These are phyloP conservation scores for Porpolomopsis calyptriformis DNA, from an alignment of 768 basidiomycete species.

Conservation along the genomic window DNA sequence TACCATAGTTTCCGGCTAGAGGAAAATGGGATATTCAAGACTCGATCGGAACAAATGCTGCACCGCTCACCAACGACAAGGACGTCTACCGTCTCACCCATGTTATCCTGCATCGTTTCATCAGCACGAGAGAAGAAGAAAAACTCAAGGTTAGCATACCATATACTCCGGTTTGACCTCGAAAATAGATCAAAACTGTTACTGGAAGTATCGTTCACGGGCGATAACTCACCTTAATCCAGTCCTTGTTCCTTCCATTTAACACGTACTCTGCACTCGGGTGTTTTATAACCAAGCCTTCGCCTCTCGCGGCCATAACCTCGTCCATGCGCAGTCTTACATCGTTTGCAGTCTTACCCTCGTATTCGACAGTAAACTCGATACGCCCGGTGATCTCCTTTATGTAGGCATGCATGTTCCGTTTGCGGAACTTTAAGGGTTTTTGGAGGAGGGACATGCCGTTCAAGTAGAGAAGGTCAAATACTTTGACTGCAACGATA, in stretches of 20 bases:
- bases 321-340: conserved; percentile 72
- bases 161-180: conserved; percentile 83
- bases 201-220: neutral
- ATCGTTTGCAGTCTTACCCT: conserved; percentile 71
- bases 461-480: conserved; percentile 87
- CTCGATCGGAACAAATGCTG: neutral
- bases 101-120: conserved; percentile 51
- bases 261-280: conserved; percentile 68
- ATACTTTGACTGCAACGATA: conserved; percentile 73
- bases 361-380: conserved; percentile 64
- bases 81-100: conserved; percentile 89
- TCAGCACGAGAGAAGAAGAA: neutral
- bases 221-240: conserved; percentile 67
- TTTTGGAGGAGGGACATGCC: conserved; percentile 67
- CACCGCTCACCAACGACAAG: conserved; percentile 66
- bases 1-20: conserved; percentile 82
- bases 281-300: conserved; percentile 90
- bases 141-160: conserved; percentile 29
- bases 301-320: conserved; percentile 77
- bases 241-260: conserved; percentile 81
- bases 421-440: conserved; percentile 67
- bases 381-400: conserved; percentile 66
- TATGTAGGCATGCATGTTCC: conserved; percentile 59
- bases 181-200: neutral
- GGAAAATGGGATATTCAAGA: conserved; percentile 2